A percentile compares a stretch with the other conserved stretches of the same genome.
phyloP scores from a whole-genome alignment of 345 rosid species.

The Aquilaria yunnanensis region DNA sequence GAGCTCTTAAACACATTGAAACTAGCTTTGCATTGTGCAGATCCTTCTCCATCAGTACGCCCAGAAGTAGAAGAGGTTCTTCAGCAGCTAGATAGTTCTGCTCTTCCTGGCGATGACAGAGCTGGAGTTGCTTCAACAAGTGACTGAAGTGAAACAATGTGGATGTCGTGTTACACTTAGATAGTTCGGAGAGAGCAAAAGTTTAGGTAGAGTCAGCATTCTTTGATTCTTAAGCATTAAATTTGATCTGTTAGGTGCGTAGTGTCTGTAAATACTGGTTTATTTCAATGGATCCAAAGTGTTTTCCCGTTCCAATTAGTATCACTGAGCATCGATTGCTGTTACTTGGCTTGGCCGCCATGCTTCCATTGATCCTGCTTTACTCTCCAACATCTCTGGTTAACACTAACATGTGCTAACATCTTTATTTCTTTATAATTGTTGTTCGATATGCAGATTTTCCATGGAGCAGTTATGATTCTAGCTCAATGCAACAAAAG shows the following conservation, averaged over 20 bases:
- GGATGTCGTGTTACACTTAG: not conserved
- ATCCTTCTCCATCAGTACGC: conserved; percentile 60
- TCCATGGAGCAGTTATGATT: too few species aligned
- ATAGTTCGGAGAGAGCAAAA: not conserved
- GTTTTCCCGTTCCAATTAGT: too few species aligned
- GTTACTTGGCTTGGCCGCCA: too few species aligned
- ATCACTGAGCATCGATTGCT: too few species aligned
- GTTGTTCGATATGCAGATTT: too few species aligned
- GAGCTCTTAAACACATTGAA: conserved; percentile 72
- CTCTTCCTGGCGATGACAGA: conserved; percentile 33
- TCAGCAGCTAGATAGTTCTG: conserved; percentile 39
- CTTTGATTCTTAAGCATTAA: conserved; percentile 30
- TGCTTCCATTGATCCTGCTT: not conserved
- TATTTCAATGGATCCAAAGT: not conserved
- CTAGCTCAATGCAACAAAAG: too few species aligned
- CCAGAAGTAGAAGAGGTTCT: conserved; percentile 69
- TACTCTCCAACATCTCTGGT: too few species aligned
- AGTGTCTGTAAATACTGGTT: conserved; percentile 32
- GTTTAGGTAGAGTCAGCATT: conserved; percentile 18
- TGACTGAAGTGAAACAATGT: conserved; percentile 17
- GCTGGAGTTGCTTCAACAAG: conserved; percentile 33
- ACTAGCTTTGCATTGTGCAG: conserved; percentile 77
- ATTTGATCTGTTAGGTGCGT: not conserved
- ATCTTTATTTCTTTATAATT: too few species aligned
- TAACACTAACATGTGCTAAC: too few species aligned